phyloP scores from a whole-genome alignment of 176 grass and related monocot species.

The Phoenix dactylifera region DNA sequence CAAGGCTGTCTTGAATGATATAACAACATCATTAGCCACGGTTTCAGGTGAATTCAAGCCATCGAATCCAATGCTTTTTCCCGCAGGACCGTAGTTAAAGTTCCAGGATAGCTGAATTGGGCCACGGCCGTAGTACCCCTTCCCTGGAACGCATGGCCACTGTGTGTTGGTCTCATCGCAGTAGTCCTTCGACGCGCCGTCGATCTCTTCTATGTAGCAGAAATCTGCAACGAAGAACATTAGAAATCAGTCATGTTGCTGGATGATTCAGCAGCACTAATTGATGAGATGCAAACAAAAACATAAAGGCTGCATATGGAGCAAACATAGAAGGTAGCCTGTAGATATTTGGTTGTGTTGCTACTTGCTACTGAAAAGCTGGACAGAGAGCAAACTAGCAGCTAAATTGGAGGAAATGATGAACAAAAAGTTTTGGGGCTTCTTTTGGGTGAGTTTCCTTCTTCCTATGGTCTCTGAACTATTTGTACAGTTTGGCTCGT shows the following conservation, averaged over 20 bases:
- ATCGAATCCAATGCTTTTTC: slow-evolving; percentile 73
- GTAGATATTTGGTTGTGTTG: no score
- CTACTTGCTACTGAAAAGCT: no score
- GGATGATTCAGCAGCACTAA: background rate
- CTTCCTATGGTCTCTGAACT: no score
- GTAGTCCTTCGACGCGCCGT: slow-evolving; percentile 73
- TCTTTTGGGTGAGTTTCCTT: no score
- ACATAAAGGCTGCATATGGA: no score
- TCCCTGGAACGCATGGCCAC: slow-evolving; percentile 52
- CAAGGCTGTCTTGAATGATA: slow-evolving; percentile 62
- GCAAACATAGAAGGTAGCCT: no score
- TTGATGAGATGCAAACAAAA: no score
- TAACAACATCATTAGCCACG: slow-evolving; percentile 44
- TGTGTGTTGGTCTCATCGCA: slow-evolving; percentile 36
- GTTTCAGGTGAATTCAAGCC: slow-evolving; percentile 59
- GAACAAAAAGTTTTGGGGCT: no score
- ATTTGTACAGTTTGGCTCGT: no score
- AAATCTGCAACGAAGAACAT: slow-evolving; percentile 29
- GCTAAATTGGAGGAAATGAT: no score
- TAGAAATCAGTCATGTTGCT: background rate
- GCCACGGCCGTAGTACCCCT: slow-evolving; percentile 71
- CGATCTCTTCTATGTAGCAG: slow-evolving; percentile 92
- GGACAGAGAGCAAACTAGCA: no score
- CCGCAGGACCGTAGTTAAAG: slow-evolving; percentile 81
- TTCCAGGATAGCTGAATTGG: slow-evolving; percentile 89